Evolutionary conservation across 345 rosid genomes (phyloP), one percentile per base, ranked within the genome.

Genomic region (Ceriops decandra): DNA sequence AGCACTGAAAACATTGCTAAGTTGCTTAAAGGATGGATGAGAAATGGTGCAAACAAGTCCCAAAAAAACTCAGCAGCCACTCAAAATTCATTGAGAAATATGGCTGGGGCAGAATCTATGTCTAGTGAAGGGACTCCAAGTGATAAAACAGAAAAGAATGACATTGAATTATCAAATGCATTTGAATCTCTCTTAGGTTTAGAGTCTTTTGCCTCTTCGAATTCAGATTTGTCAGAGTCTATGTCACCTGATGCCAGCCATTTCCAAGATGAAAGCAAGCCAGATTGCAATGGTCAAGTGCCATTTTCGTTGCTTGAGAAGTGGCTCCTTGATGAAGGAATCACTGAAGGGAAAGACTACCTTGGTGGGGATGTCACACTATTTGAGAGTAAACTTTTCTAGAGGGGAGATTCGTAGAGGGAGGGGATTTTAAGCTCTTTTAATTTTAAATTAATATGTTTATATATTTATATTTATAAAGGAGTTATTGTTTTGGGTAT

Each of bases 1-100:
- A 90, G 83, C 70, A 80, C 96, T 0, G 96, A 88, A 52, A 90
- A 90, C 60, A 90, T 88, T 24, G 90, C 91, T 0, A 85, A 73
- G 68, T 52, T 90, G 83, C 89, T 90, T 11, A 74, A 86, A 84
- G 93, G 85, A 26, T 90, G 93, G 96, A 64, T 73, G 70, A 82
- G 67, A 66, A 80, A 70, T 68, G 54, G 53, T 5, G 66, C 87
- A 1, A 79, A 82, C 5, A 76, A 81, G 63, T 19, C 68, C 28
- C 59, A 69, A 7, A 17, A 67, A 54, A 67, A 32, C 24, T 81
- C 80, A 56, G 66, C 65, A 17, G 73, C 66, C 57, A 65, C 77
- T 66, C 76, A 67, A n/a, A 76, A 77, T 68, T 73, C 86, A 27
- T 5, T 74, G 24, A 61, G 26, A 65, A 54, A 63, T 49, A 62